A percentile compares a stretch with the other conserved stretches of the same genome.
These are phyloP conservation scores for Penicillium sp. DNA, from an alignment of 2,329 filamentous ascomycete genomes.

Conservation along the genomic window DNA sequence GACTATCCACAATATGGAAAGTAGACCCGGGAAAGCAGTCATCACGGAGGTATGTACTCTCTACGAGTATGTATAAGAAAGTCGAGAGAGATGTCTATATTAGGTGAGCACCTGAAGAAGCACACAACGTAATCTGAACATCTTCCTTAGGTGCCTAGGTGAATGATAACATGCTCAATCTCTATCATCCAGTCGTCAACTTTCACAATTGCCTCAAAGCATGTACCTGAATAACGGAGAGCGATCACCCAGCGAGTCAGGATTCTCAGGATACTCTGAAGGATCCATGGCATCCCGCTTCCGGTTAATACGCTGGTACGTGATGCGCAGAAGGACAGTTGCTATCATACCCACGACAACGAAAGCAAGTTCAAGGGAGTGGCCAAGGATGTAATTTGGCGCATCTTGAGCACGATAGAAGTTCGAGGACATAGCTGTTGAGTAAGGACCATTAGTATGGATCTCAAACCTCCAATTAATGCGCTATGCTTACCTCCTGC, in stretches of 20 bases:
- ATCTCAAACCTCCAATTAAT: neutral
- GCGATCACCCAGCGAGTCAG: slow-evolving; percentile 53
- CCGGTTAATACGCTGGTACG: slow-evolving; percentile 53
- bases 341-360: slow-evolving; percentile 42
- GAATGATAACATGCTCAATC: neutral
- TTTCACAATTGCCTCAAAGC: slow-evolving; percentile 26
- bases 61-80: neutral
- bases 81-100: neutral
- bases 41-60: too few species aligned
- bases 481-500: slow-evolving; percentile 25
- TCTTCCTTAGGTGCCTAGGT: neutral
- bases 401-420: slow-evolving; percentile 53
- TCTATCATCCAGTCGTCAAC: neutral
- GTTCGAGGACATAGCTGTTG: slow-evolving; percentile 58
- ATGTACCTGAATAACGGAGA: slow-evolving; percentile 58
- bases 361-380: slow-evolving; percentile 46
- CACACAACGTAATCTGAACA: neutral
- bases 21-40: too few species aligned
- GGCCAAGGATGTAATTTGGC: slow-evolving; percentile 45
- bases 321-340: slow-evolving; percentile 38
- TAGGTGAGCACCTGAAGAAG: neutral
- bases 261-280: slow-evolving; percentile 41
- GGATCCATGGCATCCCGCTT: slow-evolving; percentile 44
- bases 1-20: too few species aligned
- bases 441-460: neutral